Base-by-base conservation (phyloP, 139 green algal species). In the Coelastrella sp. region DNA sequence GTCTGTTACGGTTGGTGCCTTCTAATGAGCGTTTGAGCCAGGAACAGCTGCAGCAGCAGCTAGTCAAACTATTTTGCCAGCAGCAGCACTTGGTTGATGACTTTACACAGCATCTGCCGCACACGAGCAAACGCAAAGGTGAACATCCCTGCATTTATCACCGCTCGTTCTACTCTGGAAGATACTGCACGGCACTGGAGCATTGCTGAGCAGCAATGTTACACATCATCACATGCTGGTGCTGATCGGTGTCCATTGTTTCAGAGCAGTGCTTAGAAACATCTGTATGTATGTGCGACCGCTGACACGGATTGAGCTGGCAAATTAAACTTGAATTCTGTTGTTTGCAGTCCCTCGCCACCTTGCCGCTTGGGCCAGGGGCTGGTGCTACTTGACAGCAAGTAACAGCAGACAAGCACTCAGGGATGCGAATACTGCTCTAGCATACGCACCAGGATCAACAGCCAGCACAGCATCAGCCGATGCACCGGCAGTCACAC, bases 381-480 rank as follows among this genome's bases (percentile, higher is more conserved):
- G 66, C 83, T 58, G 68, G 23, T 57, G 54, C 7, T 88, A 88
- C 68, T 57, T 88, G 47, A 47, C 66, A 10, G 66, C 83, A 5
- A 68, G 83, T 68, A 88, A 88, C 83, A 68, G 4, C 54, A 64
- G 54, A 10, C 83, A 88, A 57, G 83, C 83, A 23, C 54, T 88
- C 32, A 66, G 23, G 8, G 83, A 88, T 59, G 83, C 83, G 68
- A 57, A 14, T 4, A 75, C 68, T 47, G 83, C 83, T 3, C 58
- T 88, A 54, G 83, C 83, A n/a, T 80, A 88, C 13, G 83, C 83
- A 86, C 74, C n/a, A n/a, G 6, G 7, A 17, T 16, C 32, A 59
- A 56, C 54, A 11, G 13, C 56, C 13, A 59, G 56, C 56, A 59
- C 14, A 3, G 0, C 80, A 86, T 73, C 59, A 75, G 58, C 13